Percentiles rank a stretch among this genome's conserved stretches.
These are phyloP conservation scores for Phyllosticta citrichinensis DNA, from an alignment of 2,329 filamentous ascomycete genomes.

Conservation along the genomic window DNA sequence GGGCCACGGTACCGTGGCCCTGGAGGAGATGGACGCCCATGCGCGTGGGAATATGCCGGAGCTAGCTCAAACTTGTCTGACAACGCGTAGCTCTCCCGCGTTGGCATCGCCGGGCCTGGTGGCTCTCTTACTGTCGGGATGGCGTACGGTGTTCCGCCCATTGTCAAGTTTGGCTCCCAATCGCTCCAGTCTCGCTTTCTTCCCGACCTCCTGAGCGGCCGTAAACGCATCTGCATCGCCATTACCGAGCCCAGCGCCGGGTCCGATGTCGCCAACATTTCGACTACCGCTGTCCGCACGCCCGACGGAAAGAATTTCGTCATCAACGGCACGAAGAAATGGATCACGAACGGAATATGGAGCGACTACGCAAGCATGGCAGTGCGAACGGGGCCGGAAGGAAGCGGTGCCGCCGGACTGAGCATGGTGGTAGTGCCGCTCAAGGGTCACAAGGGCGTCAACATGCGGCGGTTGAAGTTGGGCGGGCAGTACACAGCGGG, in stretches of 20 bases:
- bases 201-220: slow-evolving; percentile 56
- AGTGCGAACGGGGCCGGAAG: slow-evolving; percentile 53
- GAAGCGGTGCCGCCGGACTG: slow-evolving; percentile 51
- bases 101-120: slow-evolving; percentile 53
- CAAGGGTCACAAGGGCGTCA: slow-evolving; percentile 56
- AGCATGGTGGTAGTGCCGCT: slow-evolving; percentile 61
- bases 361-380: slow-evolving; percentile 60
- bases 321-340: slow-evolving; percentile 69
- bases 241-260: slow-evolving; percentile 71
- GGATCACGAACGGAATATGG: slow-evolving; percentile 69
- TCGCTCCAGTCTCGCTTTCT: slow-evolving; percentile 56
- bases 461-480: slow-evolving; percentile 58
- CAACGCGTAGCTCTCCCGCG: slow-evolving; percentile 47
- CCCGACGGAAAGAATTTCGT: slow-evolving; percentile 57
- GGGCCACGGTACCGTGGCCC: neutral
- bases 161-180: slow-evolving; percentile 56
- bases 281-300: slow-evolving; percentile 54
- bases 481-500: slow-evolving; percentile 54
- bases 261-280: slow-evolving; percentile 63
- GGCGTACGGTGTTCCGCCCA: slow-evolving; percentile 61
- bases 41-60: neutral
- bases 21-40: neutral
- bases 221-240: slow-evolving; percentile 61
- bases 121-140: slow-evolving; percentile 61
- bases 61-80: neutral